Evolutionary conservation across 148 eudicot species (phyloP).

Genomic region (Arbutus unedo): DNA sequence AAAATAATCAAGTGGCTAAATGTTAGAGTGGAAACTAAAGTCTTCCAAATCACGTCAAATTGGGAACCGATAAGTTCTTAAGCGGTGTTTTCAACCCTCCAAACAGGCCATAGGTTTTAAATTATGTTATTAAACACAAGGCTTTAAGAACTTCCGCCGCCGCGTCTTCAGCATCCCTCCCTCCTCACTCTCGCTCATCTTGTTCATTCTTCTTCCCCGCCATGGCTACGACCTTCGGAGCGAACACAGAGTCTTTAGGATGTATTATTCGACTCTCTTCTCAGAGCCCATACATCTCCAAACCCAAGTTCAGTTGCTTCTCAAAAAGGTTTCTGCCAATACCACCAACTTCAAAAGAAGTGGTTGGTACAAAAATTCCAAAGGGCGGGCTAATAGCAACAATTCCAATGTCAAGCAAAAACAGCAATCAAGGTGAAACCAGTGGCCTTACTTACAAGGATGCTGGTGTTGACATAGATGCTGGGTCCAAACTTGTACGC

Average conservation of each 20-base stretch:
- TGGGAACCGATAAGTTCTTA: too few species aligned
- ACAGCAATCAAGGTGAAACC: background rate
- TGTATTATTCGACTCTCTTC: slow-evolving; percentile 10
- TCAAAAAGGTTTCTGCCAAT: slow-evolving; percentile 19
- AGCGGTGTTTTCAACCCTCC: too few species aligned
- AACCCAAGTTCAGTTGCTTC: slow-evolving; percentile 16
- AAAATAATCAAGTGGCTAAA: too few species aligned
- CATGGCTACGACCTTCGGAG: slow-evolving; percentile 17
- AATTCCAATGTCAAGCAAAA: slow-evolving; percentile 18
- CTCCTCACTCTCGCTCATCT: too few species aligned
- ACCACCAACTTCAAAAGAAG: slow-evolving; percentile 9
- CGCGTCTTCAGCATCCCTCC: background rate
- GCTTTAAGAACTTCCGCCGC: too few species aligned
- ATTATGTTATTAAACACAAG: too few species aligned
- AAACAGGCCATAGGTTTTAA: too few species aligned
- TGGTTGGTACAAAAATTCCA: slow-evolving; percentile 16
- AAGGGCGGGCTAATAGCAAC: background rate
- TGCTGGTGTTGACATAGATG: slow-evolving; percentile 95
- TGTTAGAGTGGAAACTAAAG: too few species aligned
- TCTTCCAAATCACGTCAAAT: too few species aligned
- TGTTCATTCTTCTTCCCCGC: background rate
- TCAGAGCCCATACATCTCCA: background rate
- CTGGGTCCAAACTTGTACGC: slow-evolving; percentile 83
- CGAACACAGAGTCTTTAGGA: slow-evolving; percentile 19
- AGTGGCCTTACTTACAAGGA: slow-evolving; percentile 73